phyloP scores from a whole-genome alignment of 495 filamentous ascomycete genomes.

The Polyplosphaeria fusca region DNA sequence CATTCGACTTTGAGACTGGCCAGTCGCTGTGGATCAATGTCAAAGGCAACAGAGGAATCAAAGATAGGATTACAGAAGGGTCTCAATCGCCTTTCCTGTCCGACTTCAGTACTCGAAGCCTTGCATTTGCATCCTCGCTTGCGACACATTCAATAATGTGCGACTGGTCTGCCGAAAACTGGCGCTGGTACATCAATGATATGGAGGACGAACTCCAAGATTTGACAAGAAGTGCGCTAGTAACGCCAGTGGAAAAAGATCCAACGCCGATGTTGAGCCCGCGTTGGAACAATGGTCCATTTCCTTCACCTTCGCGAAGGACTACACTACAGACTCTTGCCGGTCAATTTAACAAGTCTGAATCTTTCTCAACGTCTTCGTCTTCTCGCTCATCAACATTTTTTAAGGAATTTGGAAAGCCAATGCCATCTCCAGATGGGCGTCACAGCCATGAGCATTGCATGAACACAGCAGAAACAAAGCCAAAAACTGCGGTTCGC shows the following conservation, averaged over 20 bases:
- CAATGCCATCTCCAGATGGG: too few relatives aligned
- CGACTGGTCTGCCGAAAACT: constrained; percentile 49
- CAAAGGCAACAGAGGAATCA: constrained; percentile 45
- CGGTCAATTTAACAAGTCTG: too few relatives aligned
- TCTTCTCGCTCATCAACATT: too few relatives aligned
- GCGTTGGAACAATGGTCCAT: too few relatives aligned
- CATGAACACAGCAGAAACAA: too few relatives aligned
- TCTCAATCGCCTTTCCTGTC: constrained; percentile 28
- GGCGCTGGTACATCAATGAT: constrained; percentile 48
- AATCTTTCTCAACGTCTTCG: too few relatives aligned
- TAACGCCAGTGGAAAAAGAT: constrained; percentile 30
- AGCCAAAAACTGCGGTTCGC: too few relatives aligned
- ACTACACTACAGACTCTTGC: too few relatives aligned
- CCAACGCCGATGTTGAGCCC: too few relatives aligned
- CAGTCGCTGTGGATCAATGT: constrained; percentile 43
- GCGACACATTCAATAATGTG: constrained; percentile 44
- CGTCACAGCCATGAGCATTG: too few relatives aligned
- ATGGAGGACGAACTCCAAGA: constrained; percentile 41
- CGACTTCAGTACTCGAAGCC: neutral
- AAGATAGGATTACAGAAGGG: constrained; percentile 37
- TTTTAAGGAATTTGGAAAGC: too few relatives aligned
- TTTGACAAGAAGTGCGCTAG: constrained; percentile 33
- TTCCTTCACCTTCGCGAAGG: too few relatives aligned
- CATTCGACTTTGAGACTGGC: constrained; percentile 45
- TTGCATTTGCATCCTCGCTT: constrained; percentile 38